Evolutionary conservation across 2,329 filamentous ascomycete species (phyloP).

Genomic region (Fonsecaea pugnacius): DNA sequence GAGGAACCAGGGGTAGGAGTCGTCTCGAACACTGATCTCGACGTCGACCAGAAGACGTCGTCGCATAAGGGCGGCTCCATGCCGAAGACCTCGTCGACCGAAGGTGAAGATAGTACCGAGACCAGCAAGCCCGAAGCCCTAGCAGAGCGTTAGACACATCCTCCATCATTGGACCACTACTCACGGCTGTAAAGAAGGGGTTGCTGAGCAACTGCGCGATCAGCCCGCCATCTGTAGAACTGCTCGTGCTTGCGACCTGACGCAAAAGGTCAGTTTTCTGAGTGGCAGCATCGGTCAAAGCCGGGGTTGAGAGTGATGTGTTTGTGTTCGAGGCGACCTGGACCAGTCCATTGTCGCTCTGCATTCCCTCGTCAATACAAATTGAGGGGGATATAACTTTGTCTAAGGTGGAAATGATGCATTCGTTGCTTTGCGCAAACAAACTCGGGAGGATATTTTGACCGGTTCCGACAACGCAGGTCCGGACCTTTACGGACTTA

Average conservation of each 20-base stretch:
- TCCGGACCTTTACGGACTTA: neutral
- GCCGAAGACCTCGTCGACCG: conserved; percentile 75
- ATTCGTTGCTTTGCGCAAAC: neutral
- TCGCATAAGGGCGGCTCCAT: conserved; percentile 73
- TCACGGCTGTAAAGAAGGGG: conserved; percentile 57
- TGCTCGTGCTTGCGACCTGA: conserved; percentile 26
- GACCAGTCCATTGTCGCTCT: conserved; percentile 32
- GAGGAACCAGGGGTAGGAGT: conserved; percentile 91
- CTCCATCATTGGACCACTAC: conserved; percentile 14
- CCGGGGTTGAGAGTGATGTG: neutral
- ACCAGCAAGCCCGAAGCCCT: conserved; percentile 87
- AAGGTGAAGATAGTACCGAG: conserved; percentile 81
- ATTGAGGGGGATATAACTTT: neutral
- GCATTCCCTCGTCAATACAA: conserved; percentile 26
- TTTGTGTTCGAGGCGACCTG: conserved; percentile 26
- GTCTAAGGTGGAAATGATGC: neutral
- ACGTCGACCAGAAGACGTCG: conserved; percentile 90
- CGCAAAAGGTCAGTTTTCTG: conserved; percentile 34
- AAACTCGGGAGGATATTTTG: neutral
- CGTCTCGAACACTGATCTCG: conserved; percentile 92
- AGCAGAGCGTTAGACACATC: conserved; percentile 19
- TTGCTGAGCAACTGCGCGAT: conserved; percentile 53
- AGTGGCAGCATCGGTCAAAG: conserved; percentile 20
- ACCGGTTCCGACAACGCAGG: neutral
- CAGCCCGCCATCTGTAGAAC: conserved; percentile 46